These are phyloP conservation scores for Lagerstroemia speciosa DNA, from an alignment of 345 rosid species.

Conservation along the genomic window DNA sequence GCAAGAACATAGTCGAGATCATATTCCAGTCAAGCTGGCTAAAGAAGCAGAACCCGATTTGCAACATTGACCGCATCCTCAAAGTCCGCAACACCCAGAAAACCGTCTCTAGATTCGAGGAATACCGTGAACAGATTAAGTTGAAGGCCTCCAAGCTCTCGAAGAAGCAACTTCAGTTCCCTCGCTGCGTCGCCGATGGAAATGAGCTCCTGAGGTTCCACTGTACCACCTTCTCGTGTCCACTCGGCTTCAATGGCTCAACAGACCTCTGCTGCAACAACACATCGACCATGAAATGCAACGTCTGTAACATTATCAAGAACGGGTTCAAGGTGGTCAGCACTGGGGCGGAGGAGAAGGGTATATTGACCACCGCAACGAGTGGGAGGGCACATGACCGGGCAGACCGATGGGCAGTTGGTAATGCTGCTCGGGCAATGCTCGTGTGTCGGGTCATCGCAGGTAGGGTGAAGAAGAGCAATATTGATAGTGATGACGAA, in stretches of 20 bases:
- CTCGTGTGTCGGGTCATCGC: slow-evolving; percentile 75
- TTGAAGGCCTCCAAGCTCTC: slow-evolving; percentile 46
- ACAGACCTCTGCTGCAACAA: slow-evolving; percentile 11
- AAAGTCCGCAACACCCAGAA: slow-evolving; percentile 62
- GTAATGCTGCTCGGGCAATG: slow-evolving; percentile 50
- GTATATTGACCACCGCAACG: slow-evolving; percentile 65
- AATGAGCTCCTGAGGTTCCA: slow-evolving; percentile 18
- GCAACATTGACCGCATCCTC: slow-evolving; percentile 66
- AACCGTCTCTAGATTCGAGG: slow-evolving; percentile 64
- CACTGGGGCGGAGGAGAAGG: slow-evolving; percentile 15
- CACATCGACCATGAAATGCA: slow-evolving; percentile 16
- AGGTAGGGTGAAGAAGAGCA: slow-evolving; percentile 54
- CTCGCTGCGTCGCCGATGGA: slow-evolving; percentile 29
- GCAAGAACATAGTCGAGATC: slow-evolving; percentile 89
- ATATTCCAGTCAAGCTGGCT: slow-evolving; percentile 88
- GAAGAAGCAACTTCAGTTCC: slow-evolving; percentile 24
- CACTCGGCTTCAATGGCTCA: slow-evolving; percentile 10
- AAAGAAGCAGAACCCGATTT: slow-evolving; percentile 57
- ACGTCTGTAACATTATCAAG: slow-evolving; percentile 10
- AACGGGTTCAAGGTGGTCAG: slow-evolving; percentile 15
- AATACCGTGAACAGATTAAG: slow-evolving; percentile 66
- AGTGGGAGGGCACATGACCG: slow-evolving; percentile 71
- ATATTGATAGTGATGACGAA: slow-evolving; percentile 15
- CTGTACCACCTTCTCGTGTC: slow-evolving; percentile 14
- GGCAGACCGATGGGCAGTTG: slow-evolving; percentile 13